Conservation (phyloP, 2,329 filamentous ascomycete species). For the Tolypocladium pustulatum region DNA sequence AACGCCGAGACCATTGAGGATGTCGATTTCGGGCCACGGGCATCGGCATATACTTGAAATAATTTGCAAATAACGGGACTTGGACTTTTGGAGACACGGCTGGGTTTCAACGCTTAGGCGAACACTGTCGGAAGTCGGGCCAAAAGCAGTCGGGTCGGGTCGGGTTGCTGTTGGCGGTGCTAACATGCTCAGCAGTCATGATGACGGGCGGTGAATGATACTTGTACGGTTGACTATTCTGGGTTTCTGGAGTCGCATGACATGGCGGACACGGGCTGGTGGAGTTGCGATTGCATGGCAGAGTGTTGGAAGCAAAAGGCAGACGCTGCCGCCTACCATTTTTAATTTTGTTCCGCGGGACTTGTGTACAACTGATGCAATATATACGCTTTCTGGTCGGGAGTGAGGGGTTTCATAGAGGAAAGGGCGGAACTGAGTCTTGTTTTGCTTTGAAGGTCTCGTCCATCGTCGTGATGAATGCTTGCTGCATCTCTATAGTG, state of each 20-base stretch:
- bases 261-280: slow-evolving; percentile 2
- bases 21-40: background rate
- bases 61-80: background rate
- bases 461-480: background rate
- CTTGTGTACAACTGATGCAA: slow-evolving; percentile 6
- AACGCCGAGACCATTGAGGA: background rate
- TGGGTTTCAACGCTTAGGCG: background rate
- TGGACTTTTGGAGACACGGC: slow-evolving; percentile 4
- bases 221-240: slow-evolving; percentile 12
- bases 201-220: slow-evolving; percentile 18
- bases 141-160: slow-evolving; percentile 6
- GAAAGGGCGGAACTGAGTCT: background rate
- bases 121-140: slow-evolving; percentile 4
- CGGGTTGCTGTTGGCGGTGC: slow-evolving; percentile 2
- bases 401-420: background rate
- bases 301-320: slow-evolving; percentile 2
- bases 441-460: background rate
- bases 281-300: slow-evolving; percentile 3
- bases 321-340: background rate
- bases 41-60: background rate
- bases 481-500: background rate
- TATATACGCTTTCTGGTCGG: slow-evolving; percentile 2
- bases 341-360: slow-evolving; percentile 5
- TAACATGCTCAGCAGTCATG: slow-evolving; percentile 18
- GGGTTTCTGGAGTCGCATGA: slow-evolving; percentile 7